Base-by-base conservation (phyloP, 805 yeast species). In the Candida nitratophila region DNA sequence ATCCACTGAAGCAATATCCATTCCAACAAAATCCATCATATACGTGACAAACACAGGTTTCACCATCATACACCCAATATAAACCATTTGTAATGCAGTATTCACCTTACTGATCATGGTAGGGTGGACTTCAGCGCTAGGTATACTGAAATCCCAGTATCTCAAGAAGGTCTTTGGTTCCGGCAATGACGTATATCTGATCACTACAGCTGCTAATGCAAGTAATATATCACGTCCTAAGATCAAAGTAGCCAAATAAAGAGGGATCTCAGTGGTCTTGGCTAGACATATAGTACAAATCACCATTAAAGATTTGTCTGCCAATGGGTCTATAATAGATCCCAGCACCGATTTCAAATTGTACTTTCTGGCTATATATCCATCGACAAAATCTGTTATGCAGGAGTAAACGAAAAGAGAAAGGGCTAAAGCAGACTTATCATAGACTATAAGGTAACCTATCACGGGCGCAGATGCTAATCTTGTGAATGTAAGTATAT, bases 41-140 rank as follows among this genome's bases (percentile, higher is more conserved):
- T 70, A 61, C 1, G 64, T 53, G 32, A 65, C 37, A 16, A 73
- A 44, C 1, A 76, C 80, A 1, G 86, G 85, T 43, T 73, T 69
- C 16, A 76, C 63, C 43, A 84, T 77, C 43, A 79, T 74, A 15
- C 72, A 57, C 0, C 84, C 96, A 37, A 93, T 74, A 54, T 90
- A 90, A 2, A 86, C 59, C 97, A 93, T 91, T 61, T 93, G 99
- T 48, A 93, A 73, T 1, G 82, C 87, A 0, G 99, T 93, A 65
- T 93, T 93, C 62, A 80, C 74, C 60, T 91, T 91, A 12, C 96
- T 88, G 21, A 95, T 78, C 33, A 72, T 67, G 5, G 95, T 87
- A 1, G 99, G 99, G 46, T 74, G 85, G 2, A 95, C 96, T 46
- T 86, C 87, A 1, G 88, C 96, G 21, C 89, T 82, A 4, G 84